Percentiles rank a stretch among this genome's conserved stretches.
Evolutionary conservation across 2,329 filamentous ascomycete genomes (phyloP).

Genomic region (Nigrospora oryzae): DNA sequence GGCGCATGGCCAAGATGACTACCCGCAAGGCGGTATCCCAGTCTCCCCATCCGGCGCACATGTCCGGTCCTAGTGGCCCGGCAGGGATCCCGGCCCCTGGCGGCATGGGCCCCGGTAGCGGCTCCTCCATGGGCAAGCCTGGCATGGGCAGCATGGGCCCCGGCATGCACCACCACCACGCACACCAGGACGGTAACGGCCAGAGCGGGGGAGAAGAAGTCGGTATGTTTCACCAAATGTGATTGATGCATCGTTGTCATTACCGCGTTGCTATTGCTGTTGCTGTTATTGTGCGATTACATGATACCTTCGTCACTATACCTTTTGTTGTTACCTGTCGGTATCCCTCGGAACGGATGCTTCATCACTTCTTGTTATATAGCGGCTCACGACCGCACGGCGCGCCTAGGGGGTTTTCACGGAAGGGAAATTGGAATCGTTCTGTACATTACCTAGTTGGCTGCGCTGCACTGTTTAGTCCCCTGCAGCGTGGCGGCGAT

Average conservation of each 20-base stretch:
- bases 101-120: constrained; percentile 50
- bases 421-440: constrained; percentile 29
- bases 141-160: constrained; percentile 59
- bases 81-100: constrained; percentile 56
- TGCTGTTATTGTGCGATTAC: constrained; percentile 21
- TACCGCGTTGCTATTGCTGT: constrained; percentile 23
- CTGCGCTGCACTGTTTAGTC: constrained; percentile 29
- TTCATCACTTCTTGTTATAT: constrained; percentile 25
- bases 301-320: constrained; percentile 21
- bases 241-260: constrained; percentile 43
- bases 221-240: constrained; percentile 98
- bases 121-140: constrained; percentile 54
- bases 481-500: constrained; percentile 23
- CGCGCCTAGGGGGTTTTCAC: constrained; percentile 25
- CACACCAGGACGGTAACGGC: constrained; percentile 57
- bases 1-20: constrained; percentile 93
- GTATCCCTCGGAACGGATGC: constrained; percentile 15
- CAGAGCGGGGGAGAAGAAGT: constrained; percentile 72
- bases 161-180: constrained; percentile 66
- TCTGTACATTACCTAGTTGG: constrained; percentile 48
- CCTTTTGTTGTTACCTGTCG: constrained; percentile 21
- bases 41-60: constrained; percentile 51
- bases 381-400: constrained; percentile 21
- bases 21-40: constrained; percentile 64
- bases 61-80: constrained; percentile 59